Evolutionary conservation across 495 filamentous ascomycete species (phyloP), one percentile per base, ranked within the genome.

Genomic region (Hypomontagnella submonticulosa): DNA sequence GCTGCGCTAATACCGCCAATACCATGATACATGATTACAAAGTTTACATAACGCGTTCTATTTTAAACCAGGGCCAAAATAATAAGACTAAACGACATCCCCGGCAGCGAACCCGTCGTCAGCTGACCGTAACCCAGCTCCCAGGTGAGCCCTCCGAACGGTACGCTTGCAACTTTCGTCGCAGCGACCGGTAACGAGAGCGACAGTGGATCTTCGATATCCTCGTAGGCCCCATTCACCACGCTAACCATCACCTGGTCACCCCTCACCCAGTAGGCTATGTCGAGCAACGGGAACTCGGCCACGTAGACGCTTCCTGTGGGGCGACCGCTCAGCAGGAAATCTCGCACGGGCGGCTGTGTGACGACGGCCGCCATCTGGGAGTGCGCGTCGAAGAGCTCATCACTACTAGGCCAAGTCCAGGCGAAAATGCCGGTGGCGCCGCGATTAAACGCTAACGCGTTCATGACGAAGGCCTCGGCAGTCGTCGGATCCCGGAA

Each of bases 401-500:
- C 62, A 0, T 63, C 62, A 20, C 72, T 80, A 7, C 77, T 77
- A 0, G 85, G 86, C 73, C 78, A 88, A 10, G 80, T 79, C 86
- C 86, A 88, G 6, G 75, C 70, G 9, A 81, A 70, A 8, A 80
- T 66, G 1, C 76, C 87, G 65, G 85, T 85, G 0, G 81, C 88
- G 30, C 85, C 84, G 53, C 88, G 84, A 67, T 90, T 89, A n/a
- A 91, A 57, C 20, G 79, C 82, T 20, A 90, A 63, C 53, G 85
- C 69, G 32, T 76, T 82, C 88, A 90, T 90, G 15, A 76, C 85
- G 13, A 79, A 80, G 36, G 81, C 83, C 69, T 91, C 88, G 0
- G 69, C 79, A 1, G 73, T 50, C 0, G 79, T 86, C 3, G 88
- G 88, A 51, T 83, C 81, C 4, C 87, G 75, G 3, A 69, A 49